A percentile compares a stretch with the other conserved stretches of the same genome.
Conservation (phyloP, 768 basidiomycete genomes). For the Auricularia heimuer region DNA sequence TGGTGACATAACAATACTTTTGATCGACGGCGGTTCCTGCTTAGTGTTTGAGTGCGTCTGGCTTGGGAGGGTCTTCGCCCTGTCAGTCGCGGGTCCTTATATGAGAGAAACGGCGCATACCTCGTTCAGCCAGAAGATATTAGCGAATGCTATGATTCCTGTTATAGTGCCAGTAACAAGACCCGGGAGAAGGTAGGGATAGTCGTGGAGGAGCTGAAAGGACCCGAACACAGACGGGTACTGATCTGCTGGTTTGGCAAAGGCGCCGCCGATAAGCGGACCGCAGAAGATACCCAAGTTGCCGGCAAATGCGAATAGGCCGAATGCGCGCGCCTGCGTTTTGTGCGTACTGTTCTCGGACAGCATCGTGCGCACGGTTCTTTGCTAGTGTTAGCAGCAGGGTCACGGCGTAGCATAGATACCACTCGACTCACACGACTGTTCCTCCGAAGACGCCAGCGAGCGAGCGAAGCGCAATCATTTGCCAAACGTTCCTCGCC, state of each 20-base stretch:
- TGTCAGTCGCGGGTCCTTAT: neutral
- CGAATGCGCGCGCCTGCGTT: constrained; percentile 12
- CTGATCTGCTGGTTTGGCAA: constrained; percentile 8
- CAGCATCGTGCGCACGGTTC: constrained; percentile 11
- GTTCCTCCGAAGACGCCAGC: constrained; percentile 24
- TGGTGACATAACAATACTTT: constrained; percentile 2
- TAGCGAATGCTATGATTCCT: constrained; percentile 4
- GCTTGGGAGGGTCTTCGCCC: neutral
- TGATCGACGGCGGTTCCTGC: neutral
- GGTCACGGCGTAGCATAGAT: too few relatives aligned
- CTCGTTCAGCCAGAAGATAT: constrained; percentile 11
- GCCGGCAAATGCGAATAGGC: constrained; percentile 9
- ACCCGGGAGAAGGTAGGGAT: constrained; percentile 12
- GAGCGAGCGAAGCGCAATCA: constrained; percentile 27
- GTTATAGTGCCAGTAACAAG: constrained; percentile 7
- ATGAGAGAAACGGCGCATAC: neutral
- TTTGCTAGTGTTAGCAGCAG: neutral
- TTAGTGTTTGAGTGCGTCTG: neutral
- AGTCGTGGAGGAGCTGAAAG: constrained; percentile 7
- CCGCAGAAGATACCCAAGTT: constrained; percentile 8
- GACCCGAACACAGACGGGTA: constrained; percentile 6
- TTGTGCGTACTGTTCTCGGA: constrained; percentile 10
- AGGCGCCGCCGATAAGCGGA: constrained; percentile 8
- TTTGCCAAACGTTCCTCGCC: constrained; percentile 17
- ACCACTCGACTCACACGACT: constrained; percentile 3